These are phyloP conservation scores for Aspergillus caelatus DNA, from an alignment of 2,329 filamentous ascomycete genomes.

Conservation along the genomic window DNA sequence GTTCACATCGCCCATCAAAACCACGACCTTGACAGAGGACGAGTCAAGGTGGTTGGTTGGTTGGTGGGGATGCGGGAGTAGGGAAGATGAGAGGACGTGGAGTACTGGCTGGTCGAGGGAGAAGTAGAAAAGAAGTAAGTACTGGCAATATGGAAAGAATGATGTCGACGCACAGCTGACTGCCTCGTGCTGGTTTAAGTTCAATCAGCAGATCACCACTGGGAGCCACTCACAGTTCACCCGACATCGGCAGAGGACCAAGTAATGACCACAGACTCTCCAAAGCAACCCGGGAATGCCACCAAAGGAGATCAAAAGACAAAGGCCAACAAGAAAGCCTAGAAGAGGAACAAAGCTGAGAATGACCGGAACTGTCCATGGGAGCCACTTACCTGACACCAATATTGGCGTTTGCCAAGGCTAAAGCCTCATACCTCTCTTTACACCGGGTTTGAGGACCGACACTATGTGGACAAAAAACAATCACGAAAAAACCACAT, in stretches of 20 bases:
- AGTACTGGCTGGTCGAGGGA: conserved; percentile 5
- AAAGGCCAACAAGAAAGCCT: not conserved
- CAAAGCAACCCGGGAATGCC: not conserved
- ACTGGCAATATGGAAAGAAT: not conserved
- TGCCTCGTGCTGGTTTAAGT: not conserved
- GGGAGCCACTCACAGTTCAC: not conserved
- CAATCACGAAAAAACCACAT: not conserved
- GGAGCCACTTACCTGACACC: not conserved
- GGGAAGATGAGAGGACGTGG: conserved; percentile 1
- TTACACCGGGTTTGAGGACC: not conserved
- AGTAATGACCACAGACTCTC: not conserved
- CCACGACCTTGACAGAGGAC: not conserved
- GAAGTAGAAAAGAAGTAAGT: conserved; percentile 5
- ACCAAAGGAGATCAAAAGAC: conserved; percentile 3
- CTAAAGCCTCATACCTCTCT: not conserved
- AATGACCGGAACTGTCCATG: not conserved
- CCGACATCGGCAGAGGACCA: conserved; percentile 2
- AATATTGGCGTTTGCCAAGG: not conserved
- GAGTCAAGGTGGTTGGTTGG: conserved; percentile 2
- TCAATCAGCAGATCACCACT: conserved; percentile 3
- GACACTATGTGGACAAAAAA: not conserved
- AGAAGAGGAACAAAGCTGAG: not conserved
- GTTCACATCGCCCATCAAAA: not conserved
- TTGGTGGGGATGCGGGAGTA: conserved; percentile 6
- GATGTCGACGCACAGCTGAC: conserved; percentile 1